Conservation (phyloP, 2,329 filamentous ascomycete genomes). For the Tolypocladium pustulatum region DNA sequence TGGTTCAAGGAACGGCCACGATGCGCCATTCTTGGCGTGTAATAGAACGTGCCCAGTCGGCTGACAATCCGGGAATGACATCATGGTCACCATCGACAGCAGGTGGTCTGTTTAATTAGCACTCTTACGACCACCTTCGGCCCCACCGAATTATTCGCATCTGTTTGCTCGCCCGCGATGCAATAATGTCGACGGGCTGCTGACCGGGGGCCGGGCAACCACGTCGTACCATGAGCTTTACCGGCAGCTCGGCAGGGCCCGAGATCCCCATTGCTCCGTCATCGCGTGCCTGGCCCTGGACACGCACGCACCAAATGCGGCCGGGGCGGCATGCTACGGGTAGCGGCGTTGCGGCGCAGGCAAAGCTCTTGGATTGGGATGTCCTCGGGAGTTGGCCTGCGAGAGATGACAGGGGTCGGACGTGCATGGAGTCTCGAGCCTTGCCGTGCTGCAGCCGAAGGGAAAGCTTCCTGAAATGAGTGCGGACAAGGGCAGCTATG, state of each 20-base stretch:
- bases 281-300: not conserved
- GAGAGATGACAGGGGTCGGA: not conserved
- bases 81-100: not conserved
- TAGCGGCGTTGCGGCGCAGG: no score
- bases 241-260: not conserved
- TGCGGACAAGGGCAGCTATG: not conserved
- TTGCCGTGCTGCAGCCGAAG: not conserved
- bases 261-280: not conserved
- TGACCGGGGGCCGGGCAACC: not conserved
- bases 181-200: not conserved
- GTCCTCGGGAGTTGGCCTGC: no score
- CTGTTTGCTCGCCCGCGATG: no score
- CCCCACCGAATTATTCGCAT: not conserved
- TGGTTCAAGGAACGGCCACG: not conserved
- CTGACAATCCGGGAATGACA: not conserved
- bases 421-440: not conserved
- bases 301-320: not conserved
- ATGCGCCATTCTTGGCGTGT: not conserved
- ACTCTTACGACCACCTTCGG: no score
- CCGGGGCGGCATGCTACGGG: not conserved
- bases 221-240: not conserved
- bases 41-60: not conserved
- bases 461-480: not conserved
- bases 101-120: not conserved
- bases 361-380: not conserved